These are phyloP conservation scores for Senna siamea DNA, from an alignment of 306 rosid genomes.

Conservation along the genomic window DNA sequence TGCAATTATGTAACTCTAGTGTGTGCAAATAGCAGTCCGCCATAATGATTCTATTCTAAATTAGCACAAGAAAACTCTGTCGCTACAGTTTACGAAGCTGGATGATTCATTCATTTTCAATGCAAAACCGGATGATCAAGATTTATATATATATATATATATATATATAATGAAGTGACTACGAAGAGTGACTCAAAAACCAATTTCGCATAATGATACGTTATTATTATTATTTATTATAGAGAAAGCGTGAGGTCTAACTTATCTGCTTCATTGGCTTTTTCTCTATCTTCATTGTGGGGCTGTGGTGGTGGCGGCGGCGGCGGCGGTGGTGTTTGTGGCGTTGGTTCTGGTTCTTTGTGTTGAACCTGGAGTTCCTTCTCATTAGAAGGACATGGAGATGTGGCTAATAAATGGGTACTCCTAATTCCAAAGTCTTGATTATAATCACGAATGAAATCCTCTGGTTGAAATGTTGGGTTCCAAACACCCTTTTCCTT, in stretches of 20 bases:
- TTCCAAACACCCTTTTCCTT: conserved; percentile 55
- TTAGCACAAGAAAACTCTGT: not conserved
- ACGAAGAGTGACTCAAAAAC: too few relatives aligned
- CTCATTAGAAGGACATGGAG: conserved; percentile 38
- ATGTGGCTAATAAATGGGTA: not conserved
- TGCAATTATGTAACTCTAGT: not conserved
- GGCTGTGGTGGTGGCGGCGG: not conserved
- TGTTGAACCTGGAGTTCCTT: not conserved
- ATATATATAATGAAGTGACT: too few relatives aligned
- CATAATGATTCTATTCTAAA: too few relatives aligned
- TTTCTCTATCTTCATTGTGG: conserved; percentile 10
- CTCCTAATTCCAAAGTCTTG: not conserved
- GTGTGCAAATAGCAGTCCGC: too few relatives aligned
- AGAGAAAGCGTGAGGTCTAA: conserved; percentile 65
- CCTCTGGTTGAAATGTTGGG: conserved; percentile 65
- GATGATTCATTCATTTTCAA: not conserved
- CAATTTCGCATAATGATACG: too few relatives aligned
- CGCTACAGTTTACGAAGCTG: not conserved
- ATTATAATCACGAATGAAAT: conserved; percentile 50
- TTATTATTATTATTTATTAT: conserved; percentile 8
- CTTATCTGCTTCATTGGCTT: conserved; percentile 2
- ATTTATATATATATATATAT: too few relatives aligned
- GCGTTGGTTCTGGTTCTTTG: conserved; percentile 8
- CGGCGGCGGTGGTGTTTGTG: not conserved
- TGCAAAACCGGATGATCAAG: not conserved